A percentile compares a stretch with the other conserved stretches of the same genome.
phyloP scores from a whole-genome alignment of 2,329 filamentous ascomycete genomes.

The Penicillium brasilianum region DNA sequence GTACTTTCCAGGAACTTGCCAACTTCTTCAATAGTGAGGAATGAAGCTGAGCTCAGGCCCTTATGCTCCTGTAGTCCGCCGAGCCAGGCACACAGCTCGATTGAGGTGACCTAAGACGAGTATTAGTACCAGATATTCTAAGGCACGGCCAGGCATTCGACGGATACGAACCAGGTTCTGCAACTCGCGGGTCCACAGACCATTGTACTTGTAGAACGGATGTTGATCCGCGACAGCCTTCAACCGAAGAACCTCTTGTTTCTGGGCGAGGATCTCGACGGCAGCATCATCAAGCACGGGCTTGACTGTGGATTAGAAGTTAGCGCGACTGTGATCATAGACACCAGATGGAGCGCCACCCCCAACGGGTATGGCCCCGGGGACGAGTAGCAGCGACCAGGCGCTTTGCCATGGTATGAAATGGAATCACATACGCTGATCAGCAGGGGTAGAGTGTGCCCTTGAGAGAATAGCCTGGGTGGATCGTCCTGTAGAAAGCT shows the following conservation, averaged over 20 bases:
- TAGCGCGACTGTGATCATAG: slow-evolving; percentile 7
- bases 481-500: slow-evolving; percentile 62
- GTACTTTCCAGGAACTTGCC: slow-evolving; percentile 76
- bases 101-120: slow-evolving; percentile 60
- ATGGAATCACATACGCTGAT: slow-evolving; percentile 57
- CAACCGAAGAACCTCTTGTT: slow-evolving; percentile 72
- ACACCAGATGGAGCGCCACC: not conserved
- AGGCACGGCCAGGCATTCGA: too few species aligned
- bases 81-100: slow-evolving; percentile 74
- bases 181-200: slow-evolving; percentile 80
- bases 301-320: slow-evolving; percentile 58
- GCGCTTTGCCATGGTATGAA: not conserved
- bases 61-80: slow-evolving; percentile 69
- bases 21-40: slow-evolving; percentile 87
- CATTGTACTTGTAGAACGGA: slow-evolving; percentile 98
- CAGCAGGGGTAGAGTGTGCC: slow-evolving; percentile 82
- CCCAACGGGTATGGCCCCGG: too few species aligned
- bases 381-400: not conserved
- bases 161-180: slow-evolving; percentile 71
- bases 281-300: slow-evolving; percentile 72
- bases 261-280: slow-evolving; percentile 71
- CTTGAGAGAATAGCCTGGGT: slow-evolving; percentile 83
- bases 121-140: not conserved
- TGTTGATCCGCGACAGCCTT: slow-evolving; percentile 76
- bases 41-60: slow-evolving; percentile 63